Evolutionary conservation across 1,139 yeast genomes (phyloP).

Genomic region (Yamadazyma sp.): DNA sequence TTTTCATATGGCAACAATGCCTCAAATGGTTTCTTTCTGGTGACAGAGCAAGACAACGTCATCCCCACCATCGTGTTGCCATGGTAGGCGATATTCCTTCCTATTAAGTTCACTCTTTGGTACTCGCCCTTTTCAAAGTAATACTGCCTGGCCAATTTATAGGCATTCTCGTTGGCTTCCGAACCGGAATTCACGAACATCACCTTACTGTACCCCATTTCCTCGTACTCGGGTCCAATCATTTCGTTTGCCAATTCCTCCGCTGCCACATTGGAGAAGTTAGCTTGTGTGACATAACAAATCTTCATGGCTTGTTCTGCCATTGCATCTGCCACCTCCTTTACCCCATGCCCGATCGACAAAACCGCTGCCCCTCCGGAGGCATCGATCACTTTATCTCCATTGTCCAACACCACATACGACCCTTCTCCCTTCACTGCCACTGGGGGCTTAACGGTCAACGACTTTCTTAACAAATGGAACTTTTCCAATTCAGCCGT

Average conservation of each 20-base stretch:
- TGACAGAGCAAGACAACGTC: conserved; percentile 17
- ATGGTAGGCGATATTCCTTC: conserved; percentile 21
- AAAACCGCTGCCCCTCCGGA: conserved; percentile 33
- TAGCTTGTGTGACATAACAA: conserved; percentile 13
- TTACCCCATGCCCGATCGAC: conserved; percentile 25
- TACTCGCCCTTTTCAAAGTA: conserved; percentile 19
- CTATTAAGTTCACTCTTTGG: conserved; percentile 16
- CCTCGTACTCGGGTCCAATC: conserved; percentile 8
- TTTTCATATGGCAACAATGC: conserved; percentile 11
- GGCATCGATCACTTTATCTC: conserved; percentile 21
- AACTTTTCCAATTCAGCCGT: not conserved
- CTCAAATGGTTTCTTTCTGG: conserved; percentile 17
- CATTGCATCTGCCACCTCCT: conserved; percentile 21
- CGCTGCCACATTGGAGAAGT: conserved; percentile 11
- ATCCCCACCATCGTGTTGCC: conserved; percentile 21
- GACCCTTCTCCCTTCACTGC: conserved; percentile 11
- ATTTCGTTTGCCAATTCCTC: conserved; percentile 14
- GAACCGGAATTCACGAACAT: conserved; percentile 16
- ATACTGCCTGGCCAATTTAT: conserved; percentile 20
- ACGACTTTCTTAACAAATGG: conserved; percentile 1
- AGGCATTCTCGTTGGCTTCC: conserved; percentile 22
- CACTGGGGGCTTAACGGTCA: not conserved
- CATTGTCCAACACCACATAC: conserved; percentile 15
- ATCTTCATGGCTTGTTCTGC: conserved; percentile 17
- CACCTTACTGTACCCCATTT: conserved; percentile 9